Evolutionary conservation across 2,329 filamentous ascomycete genomes (phyloP).

Genomic region (Ceratocystiopsis sp.): DNA sequence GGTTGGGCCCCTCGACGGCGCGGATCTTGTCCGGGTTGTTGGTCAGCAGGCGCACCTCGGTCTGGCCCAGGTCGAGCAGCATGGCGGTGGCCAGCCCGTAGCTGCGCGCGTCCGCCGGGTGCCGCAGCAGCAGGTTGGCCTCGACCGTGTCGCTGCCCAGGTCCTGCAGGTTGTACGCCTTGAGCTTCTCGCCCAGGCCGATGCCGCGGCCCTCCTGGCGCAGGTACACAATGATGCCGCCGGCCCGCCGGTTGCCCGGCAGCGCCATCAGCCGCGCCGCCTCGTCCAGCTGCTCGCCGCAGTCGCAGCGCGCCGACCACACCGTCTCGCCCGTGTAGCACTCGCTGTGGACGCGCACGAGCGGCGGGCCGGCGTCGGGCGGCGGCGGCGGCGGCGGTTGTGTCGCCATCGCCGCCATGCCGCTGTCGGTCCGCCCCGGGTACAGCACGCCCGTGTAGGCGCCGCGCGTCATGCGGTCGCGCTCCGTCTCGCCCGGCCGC

Average conservation of each 20-base stretch:
- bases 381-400: not conserved
- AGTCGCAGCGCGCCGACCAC: slow-evolving; percentile 95
- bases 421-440: slow-evolving; percentile 66
- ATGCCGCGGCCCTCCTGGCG: slow-evolving; percentile 94
- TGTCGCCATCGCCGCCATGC: slow-evolving; percentile 22
- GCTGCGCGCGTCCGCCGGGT: slow-evolving; percentile 85
- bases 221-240: slow-evolving; percentile 88
- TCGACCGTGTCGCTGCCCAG: slow-evolving; percentile 95
- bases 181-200: slow-evolving; percentile 84
- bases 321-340: slow-evolving; percentile 98
- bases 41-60: slow-evolving; percentile 66
- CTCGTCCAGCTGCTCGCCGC: slow-evolving; percentile 93
- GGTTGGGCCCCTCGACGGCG: slow-evolving; percentile 78
- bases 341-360: slow-evolving; percentile 93
- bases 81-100: slow-evolving; percentile 97
- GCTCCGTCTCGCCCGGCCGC: slow-evolving; percentile 62
- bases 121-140: slow-evolving; percentile 76
- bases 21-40: slow-evolving; percentile 97
- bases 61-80: slow-evolving; percentile 67
- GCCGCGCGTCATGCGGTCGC: slow-evolving; percentile 83
- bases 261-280: slow-evolving; percentile 84
- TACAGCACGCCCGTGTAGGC: slow-evolving; percentile 80
- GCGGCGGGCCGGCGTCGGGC: slow-evolving; percentile 30
- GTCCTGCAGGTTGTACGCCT: slow-evolving; percentile 96
- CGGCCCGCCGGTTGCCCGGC: slow-evolving; percentile 35